Base-by-base conservation (phyloP, 495 filamentous ascomycete species). In the Aspergillus baeticus region DNA sequence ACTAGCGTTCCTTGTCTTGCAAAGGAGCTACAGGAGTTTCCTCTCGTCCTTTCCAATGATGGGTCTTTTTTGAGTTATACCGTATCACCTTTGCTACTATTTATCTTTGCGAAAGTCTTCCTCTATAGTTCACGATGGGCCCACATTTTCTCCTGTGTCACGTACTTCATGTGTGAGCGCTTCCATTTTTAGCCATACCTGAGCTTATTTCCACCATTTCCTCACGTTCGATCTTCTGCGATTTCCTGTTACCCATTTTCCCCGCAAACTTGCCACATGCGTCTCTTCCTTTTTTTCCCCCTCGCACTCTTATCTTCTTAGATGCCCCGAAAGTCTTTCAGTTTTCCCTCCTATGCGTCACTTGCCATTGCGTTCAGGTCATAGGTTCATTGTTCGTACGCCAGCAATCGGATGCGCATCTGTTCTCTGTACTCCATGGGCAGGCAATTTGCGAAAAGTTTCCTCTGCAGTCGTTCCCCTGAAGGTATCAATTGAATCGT, bases 371-470 rank as follows among this genome's bases (percentile, higher is more conserved):
- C 54, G 42, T 62, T 63, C 55, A 53, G 54, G 62, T 68, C 63
- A 62, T 64, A 56, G 65, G 65, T 64, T 58, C 65, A 60, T 63
- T 69, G 60, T 64, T 67, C 65, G 69, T 75, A 72, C 74, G 72
- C 68, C 68, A 52, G 48, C 51, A 65, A 62, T 60, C 47, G 65
- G 66, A 69, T 73, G 68, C 65, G 68, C 61, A 62, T 74, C 63
- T 69, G 26, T 71, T 66, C 63, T 59, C 61, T 59, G 66, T 74
- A 72, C 64, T 67, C 65, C 69, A 66, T 76, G 76, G 76, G 76
- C 69, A 75, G 74, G 74, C 74, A 69, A 69, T 76, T 63, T 77
- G 74, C 73, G 70, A 78, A 77, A 77, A 74, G 73, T 77, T 64
- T 65, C 61, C 69, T 67, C 55, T 68, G 63, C 67, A 62, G 51